These are phyloP conservation scores for Dianthus caryophyllus DNA, from an alignment of 148 eudicot genomes.

Conservation along the genomic window DNA sequence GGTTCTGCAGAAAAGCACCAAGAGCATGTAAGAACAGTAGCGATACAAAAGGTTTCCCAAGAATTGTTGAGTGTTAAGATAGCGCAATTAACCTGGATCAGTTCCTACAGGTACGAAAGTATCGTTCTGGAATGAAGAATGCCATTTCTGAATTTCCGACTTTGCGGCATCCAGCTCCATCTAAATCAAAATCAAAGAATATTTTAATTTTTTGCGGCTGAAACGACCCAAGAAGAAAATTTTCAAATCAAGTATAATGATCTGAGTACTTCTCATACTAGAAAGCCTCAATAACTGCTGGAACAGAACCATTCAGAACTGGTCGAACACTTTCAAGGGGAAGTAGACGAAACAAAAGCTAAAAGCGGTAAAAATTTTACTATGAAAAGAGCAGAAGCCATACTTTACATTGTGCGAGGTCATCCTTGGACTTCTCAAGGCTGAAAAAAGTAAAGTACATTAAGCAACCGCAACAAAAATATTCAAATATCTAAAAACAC, in stretches of 20 bases:
- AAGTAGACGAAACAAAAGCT: not conserved
- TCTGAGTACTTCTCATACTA: not conserved
- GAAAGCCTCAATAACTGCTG: not conserved
- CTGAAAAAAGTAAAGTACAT: constrained; percentile 33
- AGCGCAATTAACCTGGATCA: constrained; percentile 49
- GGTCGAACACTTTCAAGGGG: not conserved
- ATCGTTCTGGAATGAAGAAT: constrained; percentile 75
- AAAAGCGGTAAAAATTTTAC: not conserved
- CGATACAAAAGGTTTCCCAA: not conserved
- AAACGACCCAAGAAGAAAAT: too few relatives aligned
- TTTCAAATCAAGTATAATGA: not conserved
- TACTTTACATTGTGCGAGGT: constrained; percentile 74
- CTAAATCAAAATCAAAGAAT: constrained; percentile 37
- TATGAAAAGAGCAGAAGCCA: constrained; percentile 18
- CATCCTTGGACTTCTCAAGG: constrained; percentile 81
- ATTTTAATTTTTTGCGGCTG: too few relatives aligned
- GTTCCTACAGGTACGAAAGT: constrained; percentile 63
- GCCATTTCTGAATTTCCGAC: constrained; percentile 89
- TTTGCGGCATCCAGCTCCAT: constrained; percentile 77
- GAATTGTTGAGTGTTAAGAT: not conserved
- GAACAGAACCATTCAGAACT: constrained; percentile 1
- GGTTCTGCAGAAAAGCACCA: constrained; percentile 54
- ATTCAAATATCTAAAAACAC: not conserved
- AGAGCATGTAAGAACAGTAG: not conserved
- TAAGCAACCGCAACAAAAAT: not conserved